phyloP scores from a whole-genome alignment of 2,329 filamentous ascomycete genomes.

The Emmonsiellopsis sp. region DNA sequence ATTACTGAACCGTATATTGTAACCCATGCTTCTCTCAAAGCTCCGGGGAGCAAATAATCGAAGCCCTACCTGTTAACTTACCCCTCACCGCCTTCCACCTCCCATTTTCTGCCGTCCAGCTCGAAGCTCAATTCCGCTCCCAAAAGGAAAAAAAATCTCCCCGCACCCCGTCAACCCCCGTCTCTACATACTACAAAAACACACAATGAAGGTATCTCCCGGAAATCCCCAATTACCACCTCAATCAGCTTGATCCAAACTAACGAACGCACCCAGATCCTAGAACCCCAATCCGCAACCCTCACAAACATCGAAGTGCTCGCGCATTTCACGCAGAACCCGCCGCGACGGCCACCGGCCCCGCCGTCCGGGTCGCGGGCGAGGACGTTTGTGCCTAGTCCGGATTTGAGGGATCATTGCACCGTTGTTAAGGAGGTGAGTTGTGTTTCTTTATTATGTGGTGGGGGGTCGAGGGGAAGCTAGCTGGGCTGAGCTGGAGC shows the following conservation, averaged over 20 bases:
- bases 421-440: conserved; percentile 37
- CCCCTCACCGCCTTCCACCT: not conserved
- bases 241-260: not conserved
- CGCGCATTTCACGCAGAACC: conserved; percentile 30
- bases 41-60: no score
- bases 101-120: not conserved
- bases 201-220: not conserved
- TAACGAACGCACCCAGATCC: conserved; percentile 20
- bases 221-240: not conserved
- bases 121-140: not conserved
- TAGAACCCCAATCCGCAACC: conserved; percentile 36
- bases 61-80: no score
- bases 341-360: conserved; percentile 31
- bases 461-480: not conserved
- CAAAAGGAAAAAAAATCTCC: not conserved
- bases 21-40: not conserved
- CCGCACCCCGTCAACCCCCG: not conserved
- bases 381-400: conserved; percentile 30
- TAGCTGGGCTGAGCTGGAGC: no score
- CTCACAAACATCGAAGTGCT: conserved; percentile 37
- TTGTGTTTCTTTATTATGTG: not conserved
- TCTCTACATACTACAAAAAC: not conserved
- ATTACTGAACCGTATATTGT: not conserved
- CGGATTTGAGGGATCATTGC: conserved; percentile 36
- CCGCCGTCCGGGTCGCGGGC: conserved; percentile 27